phyloP scores from a whole-genome alignment of 2,329 filamentous ascomycete genomes.

The Raffaelea albimanens region DNA sequence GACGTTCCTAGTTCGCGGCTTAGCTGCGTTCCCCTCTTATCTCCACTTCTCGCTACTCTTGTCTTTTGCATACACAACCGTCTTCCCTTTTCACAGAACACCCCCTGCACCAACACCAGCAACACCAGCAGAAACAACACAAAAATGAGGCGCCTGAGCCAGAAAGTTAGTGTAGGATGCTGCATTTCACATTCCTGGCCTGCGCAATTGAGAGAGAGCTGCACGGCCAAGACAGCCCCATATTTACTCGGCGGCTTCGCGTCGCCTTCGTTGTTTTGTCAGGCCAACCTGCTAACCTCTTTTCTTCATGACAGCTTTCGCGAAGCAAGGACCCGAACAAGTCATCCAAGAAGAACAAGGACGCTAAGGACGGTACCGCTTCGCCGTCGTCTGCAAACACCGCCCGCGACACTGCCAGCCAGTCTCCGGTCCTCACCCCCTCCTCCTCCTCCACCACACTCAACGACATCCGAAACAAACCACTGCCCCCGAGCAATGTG shows the following conservation, averaged over 20 bases:
- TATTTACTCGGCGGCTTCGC: no score
- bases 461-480: slow-evolving; percentile 78
- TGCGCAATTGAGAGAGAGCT: not conserved
- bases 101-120: no score
- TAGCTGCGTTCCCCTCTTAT: no score
- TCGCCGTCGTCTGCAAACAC: slow-evolving; percentile 59
- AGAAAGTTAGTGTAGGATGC: slow-evolving; percentile 68
- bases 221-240: no score
- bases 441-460: slow-evolving; percentile 84
- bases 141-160: slow-evolving; percentile 89
- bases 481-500: slow-evolving; percentile 50
- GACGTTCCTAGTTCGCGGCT: no score
- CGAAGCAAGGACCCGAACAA: slow-evolving; percentile 82
- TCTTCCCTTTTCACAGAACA: no score
- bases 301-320: slow-evolving; percentile 59
- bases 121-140: not conserved
- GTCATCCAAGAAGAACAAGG: slow-evolving; percentile 68
- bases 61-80: no score
- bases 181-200: not conserved
- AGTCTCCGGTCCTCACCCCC: slow-evolving; percentile 63
- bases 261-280: no score
- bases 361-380: slow-evolving; percentile 65
- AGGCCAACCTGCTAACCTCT: not conserved
- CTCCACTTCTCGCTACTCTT: no score
- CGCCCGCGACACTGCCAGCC: slow-evolving; percentile 39